Evolutionary conservation across 2,329 filamentous ascomycete species (phyloP).

Genomic region (Aureobasidium zeae): DNA sequence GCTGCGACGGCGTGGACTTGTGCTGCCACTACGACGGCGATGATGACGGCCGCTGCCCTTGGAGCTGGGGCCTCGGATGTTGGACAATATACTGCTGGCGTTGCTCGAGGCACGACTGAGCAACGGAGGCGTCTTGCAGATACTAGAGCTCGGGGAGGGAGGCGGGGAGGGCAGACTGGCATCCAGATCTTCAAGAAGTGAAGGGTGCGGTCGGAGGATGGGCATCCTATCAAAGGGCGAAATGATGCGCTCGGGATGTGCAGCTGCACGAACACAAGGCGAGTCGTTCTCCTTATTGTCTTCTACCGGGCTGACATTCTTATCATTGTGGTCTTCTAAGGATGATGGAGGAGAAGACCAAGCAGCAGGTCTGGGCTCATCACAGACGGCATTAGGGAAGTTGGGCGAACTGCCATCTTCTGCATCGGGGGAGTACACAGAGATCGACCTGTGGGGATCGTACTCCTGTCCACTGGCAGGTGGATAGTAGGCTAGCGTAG

Average conservation of each 20-base stretch:
- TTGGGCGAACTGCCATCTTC: conserved; percentile 13
- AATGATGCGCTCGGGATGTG: neutral
- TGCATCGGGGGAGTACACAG: conserved; percentile 13
- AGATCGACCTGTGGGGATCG: conserved; percentile 21
- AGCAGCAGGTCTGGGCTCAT: neutral
- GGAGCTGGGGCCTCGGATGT: neutral
- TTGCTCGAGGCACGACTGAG: neutral
- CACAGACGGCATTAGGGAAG: conserved; percentile 12
- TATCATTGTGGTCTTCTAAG: neutral
- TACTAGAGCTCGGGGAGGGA: conserved; percentile 5
- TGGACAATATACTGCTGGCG: neutral
- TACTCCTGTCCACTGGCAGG: conserved; percentile 21
- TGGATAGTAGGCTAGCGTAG: conserved; percentile 16
- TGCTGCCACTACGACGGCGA: neutral
- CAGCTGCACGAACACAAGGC: neutral
- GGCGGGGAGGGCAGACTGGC: conserved; percentile 3
- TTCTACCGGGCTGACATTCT: neutral
- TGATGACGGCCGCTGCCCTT: neutral
- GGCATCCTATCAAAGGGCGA: conserved; percentile 8
- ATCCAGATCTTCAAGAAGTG: conserved; percentile 1
- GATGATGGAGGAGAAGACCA: neutral
- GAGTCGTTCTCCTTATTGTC: neutral
- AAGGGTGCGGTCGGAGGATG: conserved; percentile 7
- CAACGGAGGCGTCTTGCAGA: conserved; percentile 3
- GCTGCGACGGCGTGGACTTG: neutral